Percentiles rank a stretch among this genome's conserved stretches.
Conservation (phyloP, 345 rosid genomes). For the Moricandia arvensis region DNA sequence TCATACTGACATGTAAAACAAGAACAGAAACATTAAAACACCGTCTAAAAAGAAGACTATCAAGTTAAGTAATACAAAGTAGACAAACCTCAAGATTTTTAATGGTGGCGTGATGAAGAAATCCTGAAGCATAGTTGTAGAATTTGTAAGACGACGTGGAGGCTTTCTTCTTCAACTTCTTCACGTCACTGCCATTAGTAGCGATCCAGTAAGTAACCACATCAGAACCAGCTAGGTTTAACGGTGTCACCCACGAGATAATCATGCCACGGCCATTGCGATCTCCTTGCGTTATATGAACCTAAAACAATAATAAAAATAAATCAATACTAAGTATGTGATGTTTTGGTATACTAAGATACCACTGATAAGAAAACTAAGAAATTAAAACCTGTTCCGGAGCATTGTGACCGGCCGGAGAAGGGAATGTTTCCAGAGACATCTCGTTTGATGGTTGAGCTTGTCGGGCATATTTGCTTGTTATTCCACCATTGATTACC, state of each 20-base stretch:
- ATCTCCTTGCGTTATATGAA: constrained; percentile 55
- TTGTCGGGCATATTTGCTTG: constrained; percentile 23
- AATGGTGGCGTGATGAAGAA: constrained; percentile 49
- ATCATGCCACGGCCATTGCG: constrained; percentile 42
- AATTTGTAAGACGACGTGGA: constrained; percentile 37
- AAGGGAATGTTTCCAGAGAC: constrained; percentile 28
- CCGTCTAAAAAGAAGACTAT: background rate
- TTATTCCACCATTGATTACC: constrained; percentile 5
- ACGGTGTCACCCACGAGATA: constrained; percentile 47
- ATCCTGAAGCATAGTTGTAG: constrained; percentile 47
- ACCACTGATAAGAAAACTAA: background rate
- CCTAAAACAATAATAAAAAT: constrained; percentile 25
- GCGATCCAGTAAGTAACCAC: constrained; percentile 43
- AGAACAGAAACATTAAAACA: background rate
- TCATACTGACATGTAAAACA: constrained; percentile 35
- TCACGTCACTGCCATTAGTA: background rate
- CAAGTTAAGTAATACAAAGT: background rate
- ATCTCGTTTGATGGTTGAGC: constrained; percentile 26
- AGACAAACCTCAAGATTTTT: constrained; percentile 43
- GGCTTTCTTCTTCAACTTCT: constrained; percentile 11
- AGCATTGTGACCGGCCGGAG: constrained; percentile 19
- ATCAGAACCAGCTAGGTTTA: constrained; percentile 35
- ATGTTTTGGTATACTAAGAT: background rate
- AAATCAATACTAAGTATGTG: background rate
- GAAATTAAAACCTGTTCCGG: constrained; percentile 29